Evolutionary conservation across 1,284 basidiomycete genomes (phyloP).

Genomic region (Chondrostereum purpureum): DNA sequence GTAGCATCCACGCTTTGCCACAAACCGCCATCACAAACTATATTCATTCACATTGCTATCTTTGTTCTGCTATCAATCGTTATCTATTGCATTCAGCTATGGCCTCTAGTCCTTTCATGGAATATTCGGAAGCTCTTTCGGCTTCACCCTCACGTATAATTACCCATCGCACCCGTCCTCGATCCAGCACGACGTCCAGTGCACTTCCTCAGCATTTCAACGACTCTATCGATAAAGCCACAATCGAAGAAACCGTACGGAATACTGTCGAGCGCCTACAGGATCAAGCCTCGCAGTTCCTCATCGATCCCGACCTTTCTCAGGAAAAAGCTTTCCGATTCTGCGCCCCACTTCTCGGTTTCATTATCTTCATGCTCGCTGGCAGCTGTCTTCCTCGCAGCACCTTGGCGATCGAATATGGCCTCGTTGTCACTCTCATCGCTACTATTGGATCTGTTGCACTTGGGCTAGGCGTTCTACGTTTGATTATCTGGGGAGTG

Average conservation of each 20-base stretch:
- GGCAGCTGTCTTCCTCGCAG: neutral
- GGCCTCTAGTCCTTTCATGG: no score
- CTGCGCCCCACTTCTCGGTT: slow-evolving; percentile 1
- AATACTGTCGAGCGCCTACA: neutral
- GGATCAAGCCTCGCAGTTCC: neutral
- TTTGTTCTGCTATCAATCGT: no score
- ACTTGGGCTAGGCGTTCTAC: neutral
- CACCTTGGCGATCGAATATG: neutral
- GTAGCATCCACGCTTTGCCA: no score
- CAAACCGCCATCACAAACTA: no score
- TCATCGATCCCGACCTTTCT: neutral
- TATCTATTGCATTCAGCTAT: no score
- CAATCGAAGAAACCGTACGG: neutral
- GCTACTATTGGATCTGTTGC: neutral
- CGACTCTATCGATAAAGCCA: neutral
- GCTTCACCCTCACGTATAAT: no score
- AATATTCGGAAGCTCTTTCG: no score
- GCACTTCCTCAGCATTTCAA: neutral
- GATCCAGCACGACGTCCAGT: no score
- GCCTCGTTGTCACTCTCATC: neutral
- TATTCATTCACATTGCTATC: no score
- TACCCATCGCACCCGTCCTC: no score
- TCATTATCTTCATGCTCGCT: neutral
- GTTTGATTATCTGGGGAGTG: neutral
- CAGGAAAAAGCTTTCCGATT: neutral